Percentiles rank a stretch among this genome's conserved stretches.
Conservation (phyloP, 2,329 filamentous ascomycete species). For the Aspergillus pseudoviridinutans region DNA sequence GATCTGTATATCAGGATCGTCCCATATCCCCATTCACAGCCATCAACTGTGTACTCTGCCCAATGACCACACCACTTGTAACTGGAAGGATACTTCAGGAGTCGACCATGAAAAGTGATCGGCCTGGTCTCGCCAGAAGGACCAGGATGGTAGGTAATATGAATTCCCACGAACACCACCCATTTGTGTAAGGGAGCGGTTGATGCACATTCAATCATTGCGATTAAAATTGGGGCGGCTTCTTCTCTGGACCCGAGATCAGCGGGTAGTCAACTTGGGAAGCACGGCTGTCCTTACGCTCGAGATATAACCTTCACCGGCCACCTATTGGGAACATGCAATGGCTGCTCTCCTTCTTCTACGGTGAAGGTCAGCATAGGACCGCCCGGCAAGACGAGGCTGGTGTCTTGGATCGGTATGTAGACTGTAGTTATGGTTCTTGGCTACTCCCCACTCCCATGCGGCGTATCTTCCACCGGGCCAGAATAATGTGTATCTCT, state of each 20-base stretch:
- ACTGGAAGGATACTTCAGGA: not conserved
- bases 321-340: not conserved
- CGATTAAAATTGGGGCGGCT: not conserved
- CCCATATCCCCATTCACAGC: not conserved
- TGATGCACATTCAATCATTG: not conserved
- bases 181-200: not conserved
- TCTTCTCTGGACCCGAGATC: not conserved
- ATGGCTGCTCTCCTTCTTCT: not conserved
- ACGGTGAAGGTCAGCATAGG: not conserved
- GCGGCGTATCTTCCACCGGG: not conserved
- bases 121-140: not conserved
- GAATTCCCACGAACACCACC: not conserved
- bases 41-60: not conserved
- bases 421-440: not conserved
- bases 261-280: not conserved
- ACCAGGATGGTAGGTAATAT: not conserved
- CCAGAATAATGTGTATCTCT: not conserved
- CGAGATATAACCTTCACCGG: not conserved
- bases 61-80: not conserved
- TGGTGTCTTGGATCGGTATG: not conserved
- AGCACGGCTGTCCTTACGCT: not conserved
- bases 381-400: not conserved
- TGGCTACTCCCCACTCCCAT: not conserved
- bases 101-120: not conserved
- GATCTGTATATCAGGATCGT: constrained; percentile 1